Percentiles rank a stretch among this genome's conserved stretches.
These are phyloP conservation scores for Piromyces finnis DNA, from an alignment of 192 early-diverging fungal species.

Conservation along the genomic window DNA sequence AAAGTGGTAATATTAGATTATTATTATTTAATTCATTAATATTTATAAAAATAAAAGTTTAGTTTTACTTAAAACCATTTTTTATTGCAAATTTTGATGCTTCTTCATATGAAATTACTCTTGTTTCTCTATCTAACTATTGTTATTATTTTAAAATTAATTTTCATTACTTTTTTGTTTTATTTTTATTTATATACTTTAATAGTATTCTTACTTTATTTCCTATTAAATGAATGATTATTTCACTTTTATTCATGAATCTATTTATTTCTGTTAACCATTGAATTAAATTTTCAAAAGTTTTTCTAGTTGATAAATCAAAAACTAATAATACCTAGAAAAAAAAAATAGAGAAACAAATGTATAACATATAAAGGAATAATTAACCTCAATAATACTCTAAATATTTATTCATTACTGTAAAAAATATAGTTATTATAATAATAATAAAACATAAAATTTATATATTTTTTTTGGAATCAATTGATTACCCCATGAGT, in stretches of 20 bases:
- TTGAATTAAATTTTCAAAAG: not conserved
- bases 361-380: no score
- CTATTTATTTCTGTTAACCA: not conserved
- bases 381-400: no score
- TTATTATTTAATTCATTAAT: no score
- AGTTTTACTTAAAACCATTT: not conserved
- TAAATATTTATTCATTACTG: no score
- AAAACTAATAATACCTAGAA: not conserved
- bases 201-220: not conserved
- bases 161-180: no score
- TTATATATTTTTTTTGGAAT: not conserved
- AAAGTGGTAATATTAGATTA: no score
- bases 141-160: not conserved
- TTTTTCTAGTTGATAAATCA: not conserved
- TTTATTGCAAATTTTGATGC: not conserved
- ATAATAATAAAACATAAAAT: no score
- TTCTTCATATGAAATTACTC: not conserved
- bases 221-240: not conserved
- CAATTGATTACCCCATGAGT: slow-evolving; percentile 17
- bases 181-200: no score
- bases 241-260: not conserved
- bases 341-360: no score
- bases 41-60: no score
- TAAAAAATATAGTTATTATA: no score
- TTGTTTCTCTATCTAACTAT: not conserved